Evolutionary conservation across 495 filamentous ascomycete genomes (phyloP).

Genomic region (Clohesyomyces aquaticus): DNA sequence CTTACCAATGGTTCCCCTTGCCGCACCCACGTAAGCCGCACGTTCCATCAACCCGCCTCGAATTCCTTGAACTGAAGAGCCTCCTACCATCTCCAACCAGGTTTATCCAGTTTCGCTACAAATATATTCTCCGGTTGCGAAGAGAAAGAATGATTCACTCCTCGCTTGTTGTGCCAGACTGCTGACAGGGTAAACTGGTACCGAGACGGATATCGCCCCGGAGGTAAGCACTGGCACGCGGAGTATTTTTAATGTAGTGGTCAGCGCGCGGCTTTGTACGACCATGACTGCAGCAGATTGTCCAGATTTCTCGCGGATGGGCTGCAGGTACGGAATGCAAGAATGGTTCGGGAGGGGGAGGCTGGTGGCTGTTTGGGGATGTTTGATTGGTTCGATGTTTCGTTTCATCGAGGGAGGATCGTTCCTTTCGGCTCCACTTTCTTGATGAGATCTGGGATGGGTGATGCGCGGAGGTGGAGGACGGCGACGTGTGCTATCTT

Average conservation of each 20-base stretch:
- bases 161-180: slow-evolving; percentile 12
- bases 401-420: neutral
- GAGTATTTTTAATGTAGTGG: slow-evolving; percentile 7
- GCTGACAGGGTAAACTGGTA: slow-evolving; percentile 1
- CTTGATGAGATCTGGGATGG: neutral
- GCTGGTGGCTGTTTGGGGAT: too few species aligned
- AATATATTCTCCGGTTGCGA: slow-evolving; percentile 16
- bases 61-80: too few species aligned
- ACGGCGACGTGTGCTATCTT: too few species aligned
- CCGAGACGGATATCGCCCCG: neutral
- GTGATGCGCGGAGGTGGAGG: too few species aligned
- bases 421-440: neutral
- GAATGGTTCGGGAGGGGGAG: neutral
- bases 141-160: neutral
- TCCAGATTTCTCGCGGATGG: neutral
- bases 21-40: slow-evolving; percentile 5
- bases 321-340: neutral
- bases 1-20: too few species aligned
- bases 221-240: too few species aligned
- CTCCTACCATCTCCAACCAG: neutral
- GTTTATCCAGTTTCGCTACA: slow-evolving; percentile 1
- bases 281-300: slow-evolving; percentile 7
- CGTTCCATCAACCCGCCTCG: neutral
- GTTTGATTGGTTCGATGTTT: neutral
- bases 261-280: neutral